Base-by-base conservation (phyloP, 1,139 yeast species). In the Taphrina betulina region DNA sequence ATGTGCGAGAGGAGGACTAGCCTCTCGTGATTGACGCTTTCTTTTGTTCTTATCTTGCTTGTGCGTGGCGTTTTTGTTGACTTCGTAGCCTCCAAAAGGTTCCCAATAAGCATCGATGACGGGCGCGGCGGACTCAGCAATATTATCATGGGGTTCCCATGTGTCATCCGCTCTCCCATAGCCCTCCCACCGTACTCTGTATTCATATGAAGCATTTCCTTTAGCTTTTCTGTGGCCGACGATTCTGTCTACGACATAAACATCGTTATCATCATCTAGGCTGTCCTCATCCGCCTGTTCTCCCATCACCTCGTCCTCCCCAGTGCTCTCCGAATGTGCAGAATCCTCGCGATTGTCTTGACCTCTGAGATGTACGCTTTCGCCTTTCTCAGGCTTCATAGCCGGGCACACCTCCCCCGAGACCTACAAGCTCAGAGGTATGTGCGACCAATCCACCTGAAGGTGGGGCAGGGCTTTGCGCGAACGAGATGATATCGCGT, bases 141-240 rank as follows among this genome's bases (percentile, higher is more conserved):
- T 41, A 14, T 41, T 41, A 3, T 41, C 45, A 17, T 41, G 45
- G 12, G 45, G 45, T 14, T 41, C 45, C 45, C 45, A 41, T 14
- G 45, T 41, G 34, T 41, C 45, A 29, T 41, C 45, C 20, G 24
- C 45, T 5, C 34, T 17, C 8, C 34, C 34, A 17, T 41, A 41
- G 10, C 45, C 45, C 8, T 41, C 45, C 45, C 45, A 41, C 12
- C 45, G 33, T 2, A 41, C 35, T n/a, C 22, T 14, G 16, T 41
- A 41, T n/a, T 41, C 45, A 3, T 14, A 26, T 1, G 34, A 14
- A 10, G 14, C 14, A 8, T 23, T n/a, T 14, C 26, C 28, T 5
- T 28, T 24, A 29, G 14, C 28, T 14, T 14, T 41, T n/a, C 34
- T 12, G 16, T 41, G 45, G 23, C 14, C 26, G 7, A 41, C 35